Base-by-base conservation (phyloP, 805 yeast genomes). In the Yamadazyma phyllophila region DNA sequence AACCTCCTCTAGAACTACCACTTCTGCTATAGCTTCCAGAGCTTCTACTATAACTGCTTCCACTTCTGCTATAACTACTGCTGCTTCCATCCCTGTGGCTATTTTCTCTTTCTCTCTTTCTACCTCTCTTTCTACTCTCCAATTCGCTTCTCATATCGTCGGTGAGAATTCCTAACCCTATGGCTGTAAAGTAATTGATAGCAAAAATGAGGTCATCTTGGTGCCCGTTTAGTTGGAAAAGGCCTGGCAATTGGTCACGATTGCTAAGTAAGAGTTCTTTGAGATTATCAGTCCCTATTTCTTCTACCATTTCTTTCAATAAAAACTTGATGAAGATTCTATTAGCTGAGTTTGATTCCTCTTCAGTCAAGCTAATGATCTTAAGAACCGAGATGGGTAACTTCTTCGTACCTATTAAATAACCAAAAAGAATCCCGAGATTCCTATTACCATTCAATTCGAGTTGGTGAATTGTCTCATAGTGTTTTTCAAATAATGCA, bases 181-280 rank as follows among this genome's bases (percentile, higher is more conserved):
- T 89, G 1, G 97, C 97, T 0, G 97, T 92, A 63, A 92, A 92
- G 61, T 76, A 92, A 59, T 92, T 92, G 59, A 90, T 89, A 1
- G 95, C 77, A 60, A 91, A 92, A 48, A 92, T 71, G 11, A 84
- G 66, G 52, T 78, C 67, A 8, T 80, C 83, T 5, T 73, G 70
- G 44, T 73, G 73, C 12, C 63, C 64, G 15, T 59, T 53, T 20
- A 52, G 58, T 0, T 96, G 97, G 56, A 91, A 87, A 32, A 91
- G 52, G 0, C 88, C 88, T 0, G 77, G 76, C 10, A 52, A 42
- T 13, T 40, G 9, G 41, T 71, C 70, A 13, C 80, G 67, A 46
- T 76, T 77, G 0, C 73, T 76, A 47, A 85, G 87, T 8, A 88
- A 56, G 39, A 85, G 67, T 17, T 61, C 68, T 43, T 71, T 65